Evolutionary conservation across 768 basidiomycete genomes (phyloP), one percentile per base, ranked within the genome.

Genomic region (Lentinula detonsa): DNA sequence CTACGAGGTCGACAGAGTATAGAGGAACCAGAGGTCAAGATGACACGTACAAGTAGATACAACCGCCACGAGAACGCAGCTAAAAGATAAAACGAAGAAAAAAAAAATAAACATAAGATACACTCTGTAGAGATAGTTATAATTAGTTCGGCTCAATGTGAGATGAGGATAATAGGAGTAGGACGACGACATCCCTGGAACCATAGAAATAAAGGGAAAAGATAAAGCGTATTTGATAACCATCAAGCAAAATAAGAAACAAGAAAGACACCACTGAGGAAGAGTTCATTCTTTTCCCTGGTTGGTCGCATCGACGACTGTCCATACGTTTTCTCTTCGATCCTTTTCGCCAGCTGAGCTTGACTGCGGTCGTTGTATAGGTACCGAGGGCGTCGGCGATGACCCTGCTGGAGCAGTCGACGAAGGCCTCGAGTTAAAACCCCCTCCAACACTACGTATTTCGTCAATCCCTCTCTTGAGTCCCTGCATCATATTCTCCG

Each of bases 381-480:
- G 55, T 28, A 43, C 40, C 40, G 49, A 50, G 18, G 48, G 39
- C 50, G 59, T 35, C 5, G 59, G 15, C 16, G 59, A 33, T 37
- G 48, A 52, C 31, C 31, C 45, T 35, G 28, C 28, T 28, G 57
- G 56, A 23, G 42, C 15, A 13, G 58, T 13, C 16, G 58, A 59
- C 13, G 58, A 50, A 18, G 48, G 50, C 23, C 46, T 34, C 46
- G n/a, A 42, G 5, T 6, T n/a, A 15, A 35, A 11, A 28, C 33
- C 65, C 54, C 53, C 60, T 40, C 63, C 59, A 59, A 65, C 67
- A 28, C 71, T 80, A 65, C 82, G 76, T 83, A 90, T 85, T 69
- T 93, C 90, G 59, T 92, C 91, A 66, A 93, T 76, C 23, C 85
- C 88, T 65, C 85, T 80, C 76, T 85, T 85, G 69, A 93, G 75